phyloP scores from a whole-genome alignment of 2,329 filamentous ascomycete species.

The Hypoxylon sp. region DNA sequence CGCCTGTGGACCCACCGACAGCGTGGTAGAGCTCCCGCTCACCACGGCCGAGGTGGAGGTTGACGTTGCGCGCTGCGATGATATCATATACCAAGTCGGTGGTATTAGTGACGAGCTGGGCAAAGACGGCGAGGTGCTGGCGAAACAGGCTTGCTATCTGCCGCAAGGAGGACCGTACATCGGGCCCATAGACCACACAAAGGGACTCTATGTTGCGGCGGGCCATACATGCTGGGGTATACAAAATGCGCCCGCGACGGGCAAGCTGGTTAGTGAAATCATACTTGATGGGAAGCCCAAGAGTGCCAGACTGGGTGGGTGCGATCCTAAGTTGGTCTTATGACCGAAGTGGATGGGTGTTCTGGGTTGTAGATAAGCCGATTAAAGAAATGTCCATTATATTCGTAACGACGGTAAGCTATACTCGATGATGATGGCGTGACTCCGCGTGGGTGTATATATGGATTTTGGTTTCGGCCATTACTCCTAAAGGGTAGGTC shows the following conservation, averaged over 20 bases:
- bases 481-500: no score
- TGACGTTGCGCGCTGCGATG: slow-evolving; percentile 71
- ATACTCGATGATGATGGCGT: no score
- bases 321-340: slow-evolving; percentile 62
- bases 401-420: no score
- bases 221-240: slow-evolving; percentile 87
- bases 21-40: slow-evolving; percentile 66
- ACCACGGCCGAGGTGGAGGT: slow-evolving; percentile 70
- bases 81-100: slow-evolving; percentile 71
- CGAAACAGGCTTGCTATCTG: slow-evolving; percentile 78
- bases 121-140: slow-evolving; percentile 63
- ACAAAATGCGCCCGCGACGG: slow-evolving; percentile 79
- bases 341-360: slow-evolving; percentile 36
- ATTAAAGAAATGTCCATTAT: no score
- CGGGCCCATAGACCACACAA: slow-evolving; percentile 67
- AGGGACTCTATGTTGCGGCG: slow-evolving; percentile 72
- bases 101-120: slow-evolving; percentile 64
- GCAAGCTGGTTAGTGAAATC: slow-evolving; percentile 71
- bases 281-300: slow-evolving; percentile 67
- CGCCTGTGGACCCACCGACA: slow-evolving; percentile 75
- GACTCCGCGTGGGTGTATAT: no score
- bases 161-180: slow-evolving; percentile 76
- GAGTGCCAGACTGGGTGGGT: slow-evolving; percentile 63
- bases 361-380: no score
- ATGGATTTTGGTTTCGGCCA: no score